Conservation (phyloP, 768 basidiomycete species). For the Mycena galericulata region DNA sequence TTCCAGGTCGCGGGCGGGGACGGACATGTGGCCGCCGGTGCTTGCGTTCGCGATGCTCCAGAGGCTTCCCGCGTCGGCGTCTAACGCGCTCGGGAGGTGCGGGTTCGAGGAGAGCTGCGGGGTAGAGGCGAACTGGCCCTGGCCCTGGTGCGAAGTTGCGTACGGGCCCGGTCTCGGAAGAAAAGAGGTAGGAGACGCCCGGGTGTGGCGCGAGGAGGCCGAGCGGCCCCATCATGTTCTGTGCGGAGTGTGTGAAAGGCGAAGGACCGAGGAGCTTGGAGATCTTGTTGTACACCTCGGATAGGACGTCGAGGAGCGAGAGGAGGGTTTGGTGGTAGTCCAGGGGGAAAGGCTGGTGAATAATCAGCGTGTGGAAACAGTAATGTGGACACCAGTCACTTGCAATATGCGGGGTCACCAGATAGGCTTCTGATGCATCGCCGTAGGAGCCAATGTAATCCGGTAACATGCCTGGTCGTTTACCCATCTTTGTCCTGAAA, state of each 20-base stretch:
- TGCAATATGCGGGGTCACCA: constrained; percentile 82
- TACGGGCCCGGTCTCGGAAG: constrained; percentile 50
- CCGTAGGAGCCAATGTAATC: constrained; percentile 73
- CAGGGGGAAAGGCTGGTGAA: constrained; percentile 82
- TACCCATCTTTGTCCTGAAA: constrained; percentile 69
- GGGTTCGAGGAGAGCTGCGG: constrained; percentile 47
- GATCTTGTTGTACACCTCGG: constrained; percentile 91
- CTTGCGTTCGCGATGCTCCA: constrained; percentile 79
- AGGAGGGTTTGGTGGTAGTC: constrained; percentile 93
- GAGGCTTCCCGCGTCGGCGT: constrained; percentile 63
- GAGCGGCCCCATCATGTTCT: constrained; percentile 83
- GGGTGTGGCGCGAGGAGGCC: constrained; percentile 83
- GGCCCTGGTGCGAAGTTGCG: constrained; percentile 29
- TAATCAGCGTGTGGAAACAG: neutral
- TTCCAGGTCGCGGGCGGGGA: constrained; percentile 71
- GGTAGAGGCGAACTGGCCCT: constrained; percentile 47
- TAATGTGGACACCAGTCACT: constrained; percentile 43
- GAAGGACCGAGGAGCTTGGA: constrained; percentile 86
- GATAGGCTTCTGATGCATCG: constrained; percentile 73
- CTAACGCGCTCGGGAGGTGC: constrained; percentile 18
- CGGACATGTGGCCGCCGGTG: constrained; percentile 35
- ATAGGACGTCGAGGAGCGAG: constrained; percentile 89
- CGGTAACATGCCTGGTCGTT: constrained; percentile 66
- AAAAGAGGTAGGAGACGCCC: constrained; percentile 85
- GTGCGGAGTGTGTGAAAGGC: constrained; percentile 72